Base-by-base conservation (phyloP, 768 basidiomycete genomes). In the Lactifluus volemus region DNA sequence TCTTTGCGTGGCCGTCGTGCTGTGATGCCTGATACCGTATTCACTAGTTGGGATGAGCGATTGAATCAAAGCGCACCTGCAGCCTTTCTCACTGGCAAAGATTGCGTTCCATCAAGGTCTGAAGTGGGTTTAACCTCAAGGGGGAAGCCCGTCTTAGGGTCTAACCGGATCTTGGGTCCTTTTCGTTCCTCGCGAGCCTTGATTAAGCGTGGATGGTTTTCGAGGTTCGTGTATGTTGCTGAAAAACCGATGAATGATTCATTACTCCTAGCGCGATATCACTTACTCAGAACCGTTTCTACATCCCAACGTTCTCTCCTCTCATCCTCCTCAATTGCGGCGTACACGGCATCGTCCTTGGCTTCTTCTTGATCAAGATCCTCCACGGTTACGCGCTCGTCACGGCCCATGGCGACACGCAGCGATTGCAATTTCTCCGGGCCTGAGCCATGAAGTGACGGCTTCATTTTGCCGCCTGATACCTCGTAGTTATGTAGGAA, bases 191-290 rank as follows among this genome's bases (percentile, higher is more conserved):
- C 79, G 38, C 85, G 77, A 19, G 85, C 83, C 29, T 84, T 81
- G 60, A 99, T 94, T 36, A 97, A 75, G 9, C 87, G 83, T 0
- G 97, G 97, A 70, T 98, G 97, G 68, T 99, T 99, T 71, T 97
- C 97, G 7, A 98, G 78, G 69, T 97, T 99, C n/a, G 92, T 88
- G 70, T 94, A 95, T 10, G 95, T 98, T 9, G 89, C 96, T 97
- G 69, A 48, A 61, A 60, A 49, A 65, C 54, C 17, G 50, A 30
- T 55, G 29, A 41, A 49, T 49, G 38, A 19, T 25, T 21, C n/a
- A 4, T 36, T n/a, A 38, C 38, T 10, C 34, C 21, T 55, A n/a
- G 12, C 3, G 59, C 44, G 25, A 38, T 39, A 30, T 19, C 11
- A 79, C 89, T 71, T 72, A 96, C 96, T 86, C 2, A 99, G 76